Evolutionary conservation across 495 filamentous ascomycete species (phyloP).

Genomic region (Chaetomidium leptoderma): DNA sequence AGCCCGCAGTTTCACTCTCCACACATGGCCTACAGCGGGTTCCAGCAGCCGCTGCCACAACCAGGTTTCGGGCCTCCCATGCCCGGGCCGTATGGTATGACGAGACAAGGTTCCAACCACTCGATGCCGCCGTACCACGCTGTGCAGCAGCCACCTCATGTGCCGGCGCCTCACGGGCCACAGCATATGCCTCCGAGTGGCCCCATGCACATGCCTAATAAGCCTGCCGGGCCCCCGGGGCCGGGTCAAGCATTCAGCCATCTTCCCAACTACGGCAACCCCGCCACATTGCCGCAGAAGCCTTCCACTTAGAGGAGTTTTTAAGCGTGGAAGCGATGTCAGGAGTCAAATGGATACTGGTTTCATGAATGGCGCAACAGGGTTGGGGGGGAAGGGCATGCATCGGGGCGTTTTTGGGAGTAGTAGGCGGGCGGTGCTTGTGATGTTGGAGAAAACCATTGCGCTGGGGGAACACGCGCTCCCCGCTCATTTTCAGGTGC

Average conservation of each 20-base stretch:
- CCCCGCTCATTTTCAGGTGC: neutral
- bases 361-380: conserved; percentile 18
- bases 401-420: conserved; percentile 30
- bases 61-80: conserved; percentile 32
- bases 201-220: conserved; percentile 38
- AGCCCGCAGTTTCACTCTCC: conserved; percentile 46
- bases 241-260: conserved; percentile 42
- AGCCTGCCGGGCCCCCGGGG: conserved; percentile 32
- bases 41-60: conserved; percentile 39
- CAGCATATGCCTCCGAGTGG: conserved; percentile 30
- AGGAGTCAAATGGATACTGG: conserved; percentile 18
- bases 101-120: conserved; percentile 50
- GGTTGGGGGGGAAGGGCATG: conserved; percentile 14
- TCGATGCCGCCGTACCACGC: conserved; percentile 47
- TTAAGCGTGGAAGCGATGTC: conserved; percentile 23
- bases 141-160: conserved; percentile 15
- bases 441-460: neutral
- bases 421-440: conserved; percentile 12
- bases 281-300: conserved; percentile 54
- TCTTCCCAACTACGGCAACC: conserved; percentile 53
- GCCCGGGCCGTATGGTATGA: conserved; percentile 46
- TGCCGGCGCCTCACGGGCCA: conserved; percentile 18
- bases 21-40: conserved; percentile 41
- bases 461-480: neutral
- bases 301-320: conserved; percentile 37